A percentile compares a stretch with the other conserved stretches of the same genome.
phyloP scores from a whole-genome alignment of 106 monocot genomes.

The Dendrobium catenatum region DNA sequence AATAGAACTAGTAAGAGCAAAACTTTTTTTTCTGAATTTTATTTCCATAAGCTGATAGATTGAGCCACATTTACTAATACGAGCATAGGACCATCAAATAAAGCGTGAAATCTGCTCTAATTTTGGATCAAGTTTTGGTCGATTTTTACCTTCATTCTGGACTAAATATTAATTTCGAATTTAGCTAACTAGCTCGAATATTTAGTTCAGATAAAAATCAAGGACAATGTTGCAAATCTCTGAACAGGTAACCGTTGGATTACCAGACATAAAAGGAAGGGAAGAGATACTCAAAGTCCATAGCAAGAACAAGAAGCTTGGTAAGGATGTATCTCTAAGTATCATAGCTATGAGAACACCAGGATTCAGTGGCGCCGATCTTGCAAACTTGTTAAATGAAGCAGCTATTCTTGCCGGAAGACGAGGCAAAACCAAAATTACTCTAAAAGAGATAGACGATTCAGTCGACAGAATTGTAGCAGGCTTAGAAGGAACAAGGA shows the following conservation, averaged over 20 bases:
- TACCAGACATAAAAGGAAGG: slow-evolving; percentile 56
- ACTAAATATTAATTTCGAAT: too few species aligned
- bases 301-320: slow-evolving; percentile 59
- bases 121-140: too few species aligned
- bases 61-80: too few species aligned
- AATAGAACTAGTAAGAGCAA: too few species aligned
- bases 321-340: slow-evolving; percentile 41
- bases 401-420: slow-evolving; percentile 77
- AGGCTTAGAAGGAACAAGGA: slow-evolving; percentile 59
- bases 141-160: too few species aligned
- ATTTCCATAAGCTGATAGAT: too few species aligned
- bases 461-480: slow-evolving; percentile 66
- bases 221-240: background rate
- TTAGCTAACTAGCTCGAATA: too few species aligned
- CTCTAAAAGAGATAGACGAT: slow-evolving; percentile 58
- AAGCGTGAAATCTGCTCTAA: too few species aligned
- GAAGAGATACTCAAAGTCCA: slow-evolving; percentile 62
- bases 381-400: slow-evolving; percentile 78
- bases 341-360: slow-evolving; percentile 68
- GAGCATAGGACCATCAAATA: too few species aligned
- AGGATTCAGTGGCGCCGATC: slow-evolving; percentile 73
- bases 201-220: background rate
- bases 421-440: slow-evolving; percentile 50
- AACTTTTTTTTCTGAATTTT: too few species aligned
- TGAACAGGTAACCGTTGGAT: slow-evolving; percentile 40